Evolutionary conservation across 352 stramenopile species (phyloP).

Genomic region (Phytophthora syringae): DNA sequence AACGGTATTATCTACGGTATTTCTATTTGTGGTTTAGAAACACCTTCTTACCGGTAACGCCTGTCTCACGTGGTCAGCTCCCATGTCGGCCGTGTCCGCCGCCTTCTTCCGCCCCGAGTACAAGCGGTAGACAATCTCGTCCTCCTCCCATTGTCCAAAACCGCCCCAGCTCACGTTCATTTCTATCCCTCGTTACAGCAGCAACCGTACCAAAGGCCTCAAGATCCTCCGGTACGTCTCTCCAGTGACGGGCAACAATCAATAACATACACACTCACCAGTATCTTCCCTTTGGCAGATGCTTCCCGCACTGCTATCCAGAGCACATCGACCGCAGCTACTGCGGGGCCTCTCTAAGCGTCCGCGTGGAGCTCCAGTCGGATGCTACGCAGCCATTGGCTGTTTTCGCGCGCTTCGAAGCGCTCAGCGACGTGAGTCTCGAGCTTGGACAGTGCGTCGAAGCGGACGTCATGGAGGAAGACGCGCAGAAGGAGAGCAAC

Average conservation of each 20-base stretch:
- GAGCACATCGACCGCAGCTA: conserved; percentile 63
- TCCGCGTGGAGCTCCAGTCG: conserved; percentile 32
- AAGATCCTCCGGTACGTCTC: no score
- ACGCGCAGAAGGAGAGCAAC: conserved; percentile 52
- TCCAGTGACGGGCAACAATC: no score
- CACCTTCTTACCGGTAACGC: no score
- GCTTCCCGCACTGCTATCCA: conserved; percentile 64
- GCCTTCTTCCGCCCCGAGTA: conserved; percentile 55
- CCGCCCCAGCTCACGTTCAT: no score
- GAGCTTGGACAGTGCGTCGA: conserved; percentile 21
- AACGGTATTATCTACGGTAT: no score
- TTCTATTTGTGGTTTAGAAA: no score
- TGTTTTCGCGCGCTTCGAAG: conserved; percentile 29
- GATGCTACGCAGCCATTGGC: conserved; percentile 8
- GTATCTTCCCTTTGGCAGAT: conserved; percentile 20
- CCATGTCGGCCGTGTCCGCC: conserved; percentile 28
- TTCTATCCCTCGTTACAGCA: no score
- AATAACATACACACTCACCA: no score
- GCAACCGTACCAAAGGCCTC: no score
- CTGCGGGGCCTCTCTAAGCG: conserved; percentile 52
- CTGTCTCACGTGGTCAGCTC: no score
- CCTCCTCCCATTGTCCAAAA: no score
- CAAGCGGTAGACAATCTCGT: not conserved
- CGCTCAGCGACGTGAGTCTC: conserved; percentile 15
- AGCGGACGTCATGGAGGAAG: conserved; percentile 27